Percentiles rank a stretch among this genome's conserved stretches.
These are phyloP conservation scores for Pseudohyphozyma bogoriensis DNA, from an alignment of 768 basidiomycete genomes.

Conservation along the genomic window DNA sequence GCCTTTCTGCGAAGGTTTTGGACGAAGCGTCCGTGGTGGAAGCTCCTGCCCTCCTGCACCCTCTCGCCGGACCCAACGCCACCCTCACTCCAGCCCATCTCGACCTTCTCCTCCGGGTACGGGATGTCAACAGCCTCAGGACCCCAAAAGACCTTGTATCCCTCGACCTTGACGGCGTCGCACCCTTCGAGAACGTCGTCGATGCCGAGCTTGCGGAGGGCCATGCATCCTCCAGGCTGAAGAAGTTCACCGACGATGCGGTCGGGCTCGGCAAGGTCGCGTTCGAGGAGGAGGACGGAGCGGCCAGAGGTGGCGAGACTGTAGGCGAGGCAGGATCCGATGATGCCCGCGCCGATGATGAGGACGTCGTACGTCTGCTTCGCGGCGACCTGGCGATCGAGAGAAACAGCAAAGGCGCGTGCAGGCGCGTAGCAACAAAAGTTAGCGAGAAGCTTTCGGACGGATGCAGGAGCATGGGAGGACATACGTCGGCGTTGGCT, in stretches of 20 bases:
- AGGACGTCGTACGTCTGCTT: conserved; percentile 41
- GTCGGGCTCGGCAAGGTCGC: conserved; percentile 84
- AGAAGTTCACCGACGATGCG: conserved; percentile 94
- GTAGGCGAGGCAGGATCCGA: conserved; percentile 76
- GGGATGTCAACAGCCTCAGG: conserved; percentile 68
- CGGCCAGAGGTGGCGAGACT: conserved; percentile 57
- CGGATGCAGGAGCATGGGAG: background rate
- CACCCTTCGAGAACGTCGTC: conserved; percentile 70
- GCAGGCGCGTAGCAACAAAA: background rate
- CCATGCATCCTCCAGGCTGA: conserved; percentile 79
- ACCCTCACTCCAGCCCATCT: conserved; percentile 18
- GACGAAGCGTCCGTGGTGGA: conserved; percentile 90
- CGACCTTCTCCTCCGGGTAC: conserved; percentile 49
- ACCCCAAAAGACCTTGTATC: conserved; percentile 70
- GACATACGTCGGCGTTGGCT: no score
- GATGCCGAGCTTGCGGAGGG: conserved; percentile 68
- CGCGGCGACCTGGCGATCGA: conserved; percentile 1
- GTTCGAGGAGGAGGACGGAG: conserved; percentile 74
- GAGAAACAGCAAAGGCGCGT: background rate
- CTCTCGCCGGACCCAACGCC: conserved; percentile 30
- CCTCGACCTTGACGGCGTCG: conserved; percentile 67
- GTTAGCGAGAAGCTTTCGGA: no score
- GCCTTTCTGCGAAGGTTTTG: conserved; percentile 64
- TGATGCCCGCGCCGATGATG: conserved; percentile 86
- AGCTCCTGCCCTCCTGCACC: conserved; percentile 60